Percentiles rank a stretch among this genome's conserved stretches.
These are phyloP conservation scores for Alternaria gaisen DNA, from an alignment of 2,329 filamentous ascomycete genomes.

Conservation along the genomic window DNA sequence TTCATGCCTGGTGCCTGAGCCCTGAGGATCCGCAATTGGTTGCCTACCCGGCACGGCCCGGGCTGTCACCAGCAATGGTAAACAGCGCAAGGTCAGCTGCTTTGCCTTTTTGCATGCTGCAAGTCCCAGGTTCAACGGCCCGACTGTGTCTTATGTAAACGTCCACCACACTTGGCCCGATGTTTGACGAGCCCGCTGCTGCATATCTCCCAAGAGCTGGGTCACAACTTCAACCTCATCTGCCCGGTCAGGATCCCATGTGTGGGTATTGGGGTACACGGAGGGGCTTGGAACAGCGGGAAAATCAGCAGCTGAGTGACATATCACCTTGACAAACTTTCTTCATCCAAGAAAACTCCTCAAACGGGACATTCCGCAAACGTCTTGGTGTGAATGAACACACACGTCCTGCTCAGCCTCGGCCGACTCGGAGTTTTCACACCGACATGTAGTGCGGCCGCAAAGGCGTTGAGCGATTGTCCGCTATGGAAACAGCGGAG, in stretches of 20 bases:
- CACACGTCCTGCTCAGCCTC: neutral
- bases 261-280: neutral
- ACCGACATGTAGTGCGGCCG: constrained; percentile 3
- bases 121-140: neutral
- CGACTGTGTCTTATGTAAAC: neutral
- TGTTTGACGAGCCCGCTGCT: neutral
- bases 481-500: constrained; percentile 7
- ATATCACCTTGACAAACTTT: neutral
- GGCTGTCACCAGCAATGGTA: constrained; percentile 25
- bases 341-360: neutral
- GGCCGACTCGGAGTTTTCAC: constrained; percentile 1
- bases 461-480: neutral
- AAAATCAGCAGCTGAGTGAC: neutral
- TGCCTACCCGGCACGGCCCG: constrained; percentile 37
- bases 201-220: neutral
- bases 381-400: neutral
- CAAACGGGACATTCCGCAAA: constrained; percentile 1
- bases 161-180: neutral
- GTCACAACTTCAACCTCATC: neutral
- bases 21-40: constrained; percentile 16
- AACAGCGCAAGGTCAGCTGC: constrained; percentile 1
- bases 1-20: constrained; percentile 14
- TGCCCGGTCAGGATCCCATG: neutral
- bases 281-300: neutral
- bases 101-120: neutral